phyloP scores from a whole-genome alignment of 805 yeast species.

The Danielia reshetovae region DNA sequence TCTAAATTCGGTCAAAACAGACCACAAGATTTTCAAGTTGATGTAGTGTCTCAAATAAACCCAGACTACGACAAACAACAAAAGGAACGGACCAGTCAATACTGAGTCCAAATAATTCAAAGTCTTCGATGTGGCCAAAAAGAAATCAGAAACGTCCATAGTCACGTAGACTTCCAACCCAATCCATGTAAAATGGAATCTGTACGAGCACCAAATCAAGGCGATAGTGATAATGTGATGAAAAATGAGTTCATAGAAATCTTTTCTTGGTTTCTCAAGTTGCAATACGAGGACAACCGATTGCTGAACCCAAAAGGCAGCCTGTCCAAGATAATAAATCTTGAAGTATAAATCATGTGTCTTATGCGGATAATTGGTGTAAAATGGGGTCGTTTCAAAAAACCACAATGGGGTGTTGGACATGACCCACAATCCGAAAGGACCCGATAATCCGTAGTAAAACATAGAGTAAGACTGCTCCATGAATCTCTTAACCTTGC shows the following conservation, averaged over 20 bases:
- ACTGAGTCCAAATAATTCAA: constrained; percentile 76
- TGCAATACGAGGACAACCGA: constrained; percentile 76
- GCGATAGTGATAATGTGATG: constrained; percentile 92
- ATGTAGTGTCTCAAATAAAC: constrained; percentile 83
- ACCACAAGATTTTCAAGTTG: constrained; percentile 77
- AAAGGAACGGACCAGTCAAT: constrained; percentile 60
- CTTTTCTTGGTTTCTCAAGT: constrained; percentile 93
- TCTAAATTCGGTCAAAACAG: constrained; percentile 79
- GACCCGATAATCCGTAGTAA: constrained; percentile 78
- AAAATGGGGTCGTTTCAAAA: constrained; percentile 81
- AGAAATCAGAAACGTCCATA: constrained; percentile 94
- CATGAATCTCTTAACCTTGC: constrained; percentile 75
- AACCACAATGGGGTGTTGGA: constrained; percentile 76
- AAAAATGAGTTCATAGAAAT: constrained; percentile 82
- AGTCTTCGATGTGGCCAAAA: constrained; percentile 80
- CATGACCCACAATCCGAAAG: constrained; percentile 89
- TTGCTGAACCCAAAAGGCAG: constrained; percentile 98
- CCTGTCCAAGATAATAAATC: constrained; percentile 83
- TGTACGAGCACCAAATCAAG: constrained; percentile 79
- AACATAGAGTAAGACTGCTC: constrained; percentile 87
- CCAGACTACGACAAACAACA: constrained; percentile 73
- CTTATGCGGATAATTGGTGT: constrained; percentile 77
- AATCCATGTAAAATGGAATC: constrained; percentile 95
- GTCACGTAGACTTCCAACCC: constrained; percentile 88
- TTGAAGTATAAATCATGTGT: constrained; percentile 69